Percentiles rank a stretch among this genome's conserved stretches.
Evolutionary conservation across 495 filamentous ascomycete genomes (phyloP).

Genomic region (Hypoxylon trugodes): DNA sequence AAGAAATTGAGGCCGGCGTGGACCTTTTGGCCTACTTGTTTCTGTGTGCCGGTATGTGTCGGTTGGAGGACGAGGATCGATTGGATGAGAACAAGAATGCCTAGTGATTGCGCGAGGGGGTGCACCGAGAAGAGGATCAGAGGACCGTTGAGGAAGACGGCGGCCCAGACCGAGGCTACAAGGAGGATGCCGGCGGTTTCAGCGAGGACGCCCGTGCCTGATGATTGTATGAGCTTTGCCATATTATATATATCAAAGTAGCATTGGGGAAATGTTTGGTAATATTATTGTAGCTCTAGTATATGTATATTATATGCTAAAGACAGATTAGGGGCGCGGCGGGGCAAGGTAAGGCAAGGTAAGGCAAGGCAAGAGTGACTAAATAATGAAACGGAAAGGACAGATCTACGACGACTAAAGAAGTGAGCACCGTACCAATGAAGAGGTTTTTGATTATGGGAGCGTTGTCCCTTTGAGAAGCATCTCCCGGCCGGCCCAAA

Average conservation of each 20-base stretch:
- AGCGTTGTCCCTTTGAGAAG: conserved; percentile 68
- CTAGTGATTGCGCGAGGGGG: conserved; percentile 83
- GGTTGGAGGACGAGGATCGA: conserved; percentile 88
- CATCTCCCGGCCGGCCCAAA: conserved; percentile 77
- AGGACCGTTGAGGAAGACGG: conserved; percentile 68
- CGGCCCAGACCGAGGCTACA: conserved; percentile 74
- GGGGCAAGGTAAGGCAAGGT: neutral
- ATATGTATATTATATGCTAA: neutral
- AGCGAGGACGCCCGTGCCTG: conserved; percentile 56
- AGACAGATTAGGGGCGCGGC: neutral
- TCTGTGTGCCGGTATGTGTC: conserved; percentile 78
- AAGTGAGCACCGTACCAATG: conserved; percentile 64
- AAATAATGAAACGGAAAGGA: too few relatives aligned
- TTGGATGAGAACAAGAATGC: conserved; percentile 76
- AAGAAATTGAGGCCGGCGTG: conserved; percentile 74
- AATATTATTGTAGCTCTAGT: neutral
- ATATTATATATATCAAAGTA: conserved; percentile 22
- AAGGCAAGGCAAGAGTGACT: too few relatives aligned
- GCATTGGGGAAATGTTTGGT: neutral
- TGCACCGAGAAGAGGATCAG: conserved; percentile 83
- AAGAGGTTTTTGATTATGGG: conserved; percentile 75
- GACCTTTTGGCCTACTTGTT: conserved; percentile 71
- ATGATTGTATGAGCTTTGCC: conserved; percentile 54
- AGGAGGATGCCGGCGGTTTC: conserved; percentile 63
- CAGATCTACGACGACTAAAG: conserved; percentile 7